A percentile compares a stretch with the other conserved stretches of the same genome.
Evolutionary conservation across 352 stramenopile species (phyloP).

Genomic region (Aphanomyces invadans): DNA sequence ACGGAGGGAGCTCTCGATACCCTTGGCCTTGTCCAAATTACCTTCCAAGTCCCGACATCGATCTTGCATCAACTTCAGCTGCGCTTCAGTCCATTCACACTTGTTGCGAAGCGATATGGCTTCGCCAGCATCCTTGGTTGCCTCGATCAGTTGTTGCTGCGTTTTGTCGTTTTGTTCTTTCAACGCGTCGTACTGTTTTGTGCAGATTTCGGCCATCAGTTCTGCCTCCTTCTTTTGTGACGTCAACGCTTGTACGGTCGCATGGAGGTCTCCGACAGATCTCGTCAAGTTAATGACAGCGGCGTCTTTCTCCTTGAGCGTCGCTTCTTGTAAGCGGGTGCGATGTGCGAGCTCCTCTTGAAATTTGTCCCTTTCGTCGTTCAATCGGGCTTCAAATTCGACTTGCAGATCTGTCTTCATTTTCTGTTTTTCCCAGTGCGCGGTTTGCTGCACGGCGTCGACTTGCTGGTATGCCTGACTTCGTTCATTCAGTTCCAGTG

Average conservation of each 20-base stretch:
- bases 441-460: background rate
- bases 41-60: background rate
- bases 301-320: conserved; percentile 6
- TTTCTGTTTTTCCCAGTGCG: conserved; percentile 1
- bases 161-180: background rate
- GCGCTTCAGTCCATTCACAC: conserved; percentile 1
- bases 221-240: background rate
- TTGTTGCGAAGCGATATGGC: background rate
- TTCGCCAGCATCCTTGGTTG: background rate
- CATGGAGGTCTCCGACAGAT: background rate
- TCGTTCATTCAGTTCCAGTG: background rate
- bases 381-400: background rate
- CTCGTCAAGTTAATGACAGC: background rate
- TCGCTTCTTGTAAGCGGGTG: background rate
- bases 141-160: conserved; percentile 1
- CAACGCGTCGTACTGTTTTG: conserved; percentile 6
- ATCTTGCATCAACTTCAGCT: background rate
- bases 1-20: background rate
- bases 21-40: background rate
- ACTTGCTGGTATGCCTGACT: background rate
- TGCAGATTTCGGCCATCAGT: background rate
- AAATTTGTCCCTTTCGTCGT: conserved; percentile 1
- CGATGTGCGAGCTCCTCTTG: conserved; percentile 2
- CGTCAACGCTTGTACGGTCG: background rate
- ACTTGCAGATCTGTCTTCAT: conserved; percentile 2